Evolutionary conservation across 1,284 basidiomycete genomes (phyloP).

Genomic region (Sporisorium exsertum): DNA sequence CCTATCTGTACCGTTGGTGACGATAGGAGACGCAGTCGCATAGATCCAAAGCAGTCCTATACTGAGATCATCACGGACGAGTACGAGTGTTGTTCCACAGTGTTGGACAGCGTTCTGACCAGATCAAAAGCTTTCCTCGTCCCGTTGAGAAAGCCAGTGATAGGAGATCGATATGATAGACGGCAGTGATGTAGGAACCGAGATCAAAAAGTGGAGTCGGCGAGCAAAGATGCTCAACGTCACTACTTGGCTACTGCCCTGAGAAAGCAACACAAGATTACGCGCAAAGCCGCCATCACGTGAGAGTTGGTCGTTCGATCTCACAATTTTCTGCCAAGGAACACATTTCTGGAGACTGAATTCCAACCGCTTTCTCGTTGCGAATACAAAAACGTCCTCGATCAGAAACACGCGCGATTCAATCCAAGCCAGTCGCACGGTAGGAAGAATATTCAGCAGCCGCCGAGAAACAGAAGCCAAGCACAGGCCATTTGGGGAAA

Average conservation of each 20-base stretch:
- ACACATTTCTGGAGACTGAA: conserved; percentile 1
- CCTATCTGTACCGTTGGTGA: background rate
- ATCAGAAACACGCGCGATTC: conserved; percentile 7
- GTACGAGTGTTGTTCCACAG: background rate
- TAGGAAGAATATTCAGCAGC: conserved; percentile 12
- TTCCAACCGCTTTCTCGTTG: background rate
- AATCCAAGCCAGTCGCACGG: conserved; percentile 13
- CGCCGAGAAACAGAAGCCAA: conserved; percentile 12
- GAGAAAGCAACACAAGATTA: conserved; percentile 7
- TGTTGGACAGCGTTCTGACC: background rate
- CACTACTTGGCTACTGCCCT: background rate
- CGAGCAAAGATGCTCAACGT: background rate
- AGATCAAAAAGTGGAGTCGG: background rate
- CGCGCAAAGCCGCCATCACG: conserved; percentile 11
- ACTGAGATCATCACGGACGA: conserved; percentile 1
- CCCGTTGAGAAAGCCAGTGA: too few relatives aligned
- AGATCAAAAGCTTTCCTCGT: background rate
- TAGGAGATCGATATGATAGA: background rate
- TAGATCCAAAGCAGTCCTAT: background rate
- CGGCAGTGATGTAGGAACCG: background rate
- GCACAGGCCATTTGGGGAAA: conserved; percentile 35
- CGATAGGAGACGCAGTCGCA: background rate
- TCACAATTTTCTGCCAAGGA: background rate
- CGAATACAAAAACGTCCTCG: conserved; percentile 15
- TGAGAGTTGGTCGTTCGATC: background rate